Conservation (phyloP, 805 yeast genomes). For the Schwanniomyces vanrijiae region DNA sequence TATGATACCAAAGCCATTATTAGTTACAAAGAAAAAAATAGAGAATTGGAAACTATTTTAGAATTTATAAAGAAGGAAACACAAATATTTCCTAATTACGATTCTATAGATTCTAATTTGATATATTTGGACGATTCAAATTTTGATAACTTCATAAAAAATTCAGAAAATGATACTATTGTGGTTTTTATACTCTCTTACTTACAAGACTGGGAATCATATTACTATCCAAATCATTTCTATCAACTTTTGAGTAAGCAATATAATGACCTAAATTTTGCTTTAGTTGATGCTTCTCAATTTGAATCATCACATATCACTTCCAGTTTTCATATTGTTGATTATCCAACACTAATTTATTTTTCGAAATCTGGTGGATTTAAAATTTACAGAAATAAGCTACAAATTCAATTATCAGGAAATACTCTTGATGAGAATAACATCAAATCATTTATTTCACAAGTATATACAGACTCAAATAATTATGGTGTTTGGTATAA, state of each 20-base stretch:
- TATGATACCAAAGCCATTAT: constrained; percentile 40
- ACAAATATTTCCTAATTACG: constrained; percentile 20
- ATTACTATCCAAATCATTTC: constrained; percentile 33
- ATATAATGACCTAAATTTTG: constrained; percentile 16
- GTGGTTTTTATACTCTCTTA: constrained; percentile 25
- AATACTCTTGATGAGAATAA: constrained; percentile 15
- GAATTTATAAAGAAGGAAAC: constrained; percentile 19
- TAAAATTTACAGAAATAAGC: constrained; percentile 22
- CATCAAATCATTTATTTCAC: constrained; percentile 9
- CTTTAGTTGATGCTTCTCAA: constrained; percentile 23
- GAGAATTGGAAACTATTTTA: constrained; percentile 19
- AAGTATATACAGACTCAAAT: constrained; percentile 19
- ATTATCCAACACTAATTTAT: constrained; percentile 32
- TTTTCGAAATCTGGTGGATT: constrained; percentile 24
- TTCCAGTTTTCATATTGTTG: constrained; percentile 25
- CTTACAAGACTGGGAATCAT: constrained; percentile 30
- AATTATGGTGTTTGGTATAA: constrained; percentile 17
- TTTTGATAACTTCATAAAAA: constrained; percentile 2
- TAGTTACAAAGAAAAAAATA: constrained; percentile 28
- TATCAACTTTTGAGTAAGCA: constrained; percentile 22
- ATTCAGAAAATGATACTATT: constrained; percentile 12
- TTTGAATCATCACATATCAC: constrained; percentile 18
- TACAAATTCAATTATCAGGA: constrained; percentile 16
- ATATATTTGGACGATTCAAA: constrained; percentile 7
- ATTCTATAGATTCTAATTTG: constrained; percentile 19